phyloP scores from a whole-genome alignment of 371 early-diverging fungal species.

The Mucor saturninus region DNA sequence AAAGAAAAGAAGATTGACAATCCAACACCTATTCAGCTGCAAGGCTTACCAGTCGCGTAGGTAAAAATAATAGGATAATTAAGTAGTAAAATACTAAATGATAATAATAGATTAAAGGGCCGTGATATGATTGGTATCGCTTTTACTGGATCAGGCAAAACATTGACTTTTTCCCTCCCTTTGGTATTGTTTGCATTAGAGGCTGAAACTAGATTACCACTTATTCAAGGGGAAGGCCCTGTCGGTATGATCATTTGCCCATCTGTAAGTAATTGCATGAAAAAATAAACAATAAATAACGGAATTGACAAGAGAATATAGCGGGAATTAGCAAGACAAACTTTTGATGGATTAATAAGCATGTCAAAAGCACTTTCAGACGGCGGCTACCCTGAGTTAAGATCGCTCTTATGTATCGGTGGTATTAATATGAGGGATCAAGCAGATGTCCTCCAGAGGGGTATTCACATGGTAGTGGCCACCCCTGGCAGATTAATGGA shows the following conservation, averaged over 20 bases:
- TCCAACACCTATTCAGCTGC: conserved; percentile 98
- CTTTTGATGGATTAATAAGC: conserved; percentile 72
- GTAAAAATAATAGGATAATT: conserved; percentile 10
- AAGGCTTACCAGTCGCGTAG: conserved; percentile 83
- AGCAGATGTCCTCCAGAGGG: conserved; percentile 63
- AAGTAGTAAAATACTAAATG: not conserved
- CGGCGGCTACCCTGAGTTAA: conserved; percentile 75
- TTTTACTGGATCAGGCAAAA: conserved; percentile 99
- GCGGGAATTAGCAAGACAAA: conserved; percentile 89
- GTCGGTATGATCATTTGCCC: conserved; percentile 90
- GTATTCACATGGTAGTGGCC: conserved; percentile 86
- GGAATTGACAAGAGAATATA: conserved; percentile 16
- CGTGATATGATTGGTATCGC: conserved; percentile 96
- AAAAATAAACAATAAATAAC: conserved; percentile 27
- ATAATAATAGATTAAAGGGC: conserved; percentile 61
- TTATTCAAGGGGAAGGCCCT: conserved; percentile 90
- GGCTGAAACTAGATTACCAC: conserved; percentile 77
- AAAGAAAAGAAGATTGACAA: conserved; percentile 78
- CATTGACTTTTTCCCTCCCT: conserved; percentile 95
- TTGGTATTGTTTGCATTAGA: conserved; percentile 82
- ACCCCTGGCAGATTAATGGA: conserved; percentile 96
- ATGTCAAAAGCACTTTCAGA: conserved; percentile 69
- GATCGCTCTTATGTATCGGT: conserved; percentile 88
- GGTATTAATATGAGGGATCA: conserved; percentile 95
- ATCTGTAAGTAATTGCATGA: conserved; percentile 39